Base-by-base conservation (phyloP, 306 rosid genomes). In the Pachyrhizus erosus region DNA sequence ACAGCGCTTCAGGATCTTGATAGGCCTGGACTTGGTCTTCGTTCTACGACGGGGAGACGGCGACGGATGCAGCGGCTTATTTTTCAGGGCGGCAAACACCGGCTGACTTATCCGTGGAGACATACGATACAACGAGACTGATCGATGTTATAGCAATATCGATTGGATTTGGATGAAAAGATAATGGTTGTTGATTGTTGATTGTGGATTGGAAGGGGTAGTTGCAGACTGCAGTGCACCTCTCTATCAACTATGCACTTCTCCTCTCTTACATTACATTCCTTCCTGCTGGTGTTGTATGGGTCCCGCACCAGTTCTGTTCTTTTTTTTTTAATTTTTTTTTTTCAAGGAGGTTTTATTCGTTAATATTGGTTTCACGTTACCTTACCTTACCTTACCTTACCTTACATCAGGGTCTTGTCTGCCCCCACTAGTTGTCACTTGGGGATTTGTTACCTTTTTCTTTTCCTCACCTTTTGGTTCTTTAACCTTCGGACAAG, bases 1-100 rank as follows among this genome's bases (percentile, higher is more conserved):
- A 78, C 89, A 84, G 1, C 97, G 94, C 71, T 87, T 88, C 52
- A 93, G 70, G 70, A 79, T 83, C 75, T 43, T 73, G 7, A 74
- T 1, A 18, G 88, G 79, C 82, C 82, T 91, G 3, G 91, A 82
- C 15, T 45, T 90, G 57, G 65, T 77, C 2, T 77, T 83, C 0
- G 70, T 5, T 20, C 43, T 75, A 5, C 61, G 54, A 7, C 52
- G 75, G 26, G 85, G 89, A 33, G 90, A 87, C 6, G 91, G 91
- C 1, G 86, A 86, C 0, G 90, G 92, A 69, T 83, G 82, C 74
- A 85, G 88, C 11, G 82, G 94, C 33, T 77, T 83, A 3, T 11
- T 76, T 55, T 79, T 87, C 83, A 86, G 82, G 80, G 79, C 20
- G 1, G 67, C 14, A 13, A 78, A 51, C 31, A n/a, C 54, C 81